Percentiles rank a stretch among this genome's conserved stretches.
phyloP scores from a whole-genome alignment of 2,329 filamentous ascomycete genomes.

The Ascochyta koolunga region DNA sequence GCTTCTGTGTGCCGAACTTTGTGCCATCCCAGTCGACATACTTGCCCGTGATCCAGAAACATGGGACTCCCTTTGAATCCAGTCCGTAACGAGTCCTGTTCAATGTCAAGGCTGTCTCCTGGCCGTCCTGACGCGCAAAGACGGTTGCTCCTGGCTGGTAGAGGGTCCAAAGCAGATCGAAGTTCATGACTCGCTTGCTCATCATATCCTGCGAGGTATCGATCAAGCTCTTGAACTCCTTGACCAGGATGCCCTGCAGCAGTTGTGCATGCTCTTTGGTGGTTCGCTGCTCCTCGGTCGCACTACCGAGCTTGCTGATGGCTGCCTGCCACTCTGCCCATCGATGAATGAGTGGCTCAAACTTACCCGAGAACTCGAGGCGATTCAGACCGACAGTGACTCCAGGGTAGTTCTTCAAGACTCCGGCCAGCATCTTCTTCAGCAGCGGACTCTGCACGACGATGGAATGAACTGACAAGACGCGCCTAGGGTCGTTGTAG shows the following conservation, averaged over 20 bases:
- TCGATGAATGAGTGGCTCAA: conserved; percentile 69
- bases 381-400: conserved; percentile 65
- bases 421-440: conserved; percentile 61
- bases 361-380: conserved; percentile 65
- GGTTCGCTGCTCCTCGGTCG: conserved; percentile 21
- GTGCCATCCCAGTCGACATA: conserved; percentile 43
- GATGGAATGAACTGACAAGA: conserved; percentile 66
- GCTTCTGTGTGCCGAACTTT: conserved; percentile 31
- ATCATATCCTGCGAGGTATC: conserved; percentile 48
- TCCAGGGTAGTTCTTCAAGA: conserved; percentile 65
- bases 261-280: conserved; percentile 46
- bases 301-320: conserved; percentile 11
- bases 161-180: conserved; percentile 51
- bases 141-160: conserved; percentile 46
- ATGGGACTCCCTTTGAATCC: conserved; percentile 15
- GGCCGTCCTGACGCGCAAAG: conserved; percentile 29
- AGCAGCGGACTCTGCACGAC: conserved; percentile 68
- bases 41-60: conserved; percentile 31
- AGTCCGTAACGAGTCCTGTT: conserved; percentile 27
- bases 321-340: conserved; percentile 54
- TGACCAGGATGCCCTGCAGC: conserved; percentile 43
- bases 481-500: conserved; percentile 60
- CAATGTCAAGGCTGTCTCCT: conserved; percentile 16
- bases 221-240: conserved; percentile 49
- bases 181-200: conserved; percentile 45